Conservation (phyloP, 208 protist species). For the Naegleria lovaniensis region DNA sequence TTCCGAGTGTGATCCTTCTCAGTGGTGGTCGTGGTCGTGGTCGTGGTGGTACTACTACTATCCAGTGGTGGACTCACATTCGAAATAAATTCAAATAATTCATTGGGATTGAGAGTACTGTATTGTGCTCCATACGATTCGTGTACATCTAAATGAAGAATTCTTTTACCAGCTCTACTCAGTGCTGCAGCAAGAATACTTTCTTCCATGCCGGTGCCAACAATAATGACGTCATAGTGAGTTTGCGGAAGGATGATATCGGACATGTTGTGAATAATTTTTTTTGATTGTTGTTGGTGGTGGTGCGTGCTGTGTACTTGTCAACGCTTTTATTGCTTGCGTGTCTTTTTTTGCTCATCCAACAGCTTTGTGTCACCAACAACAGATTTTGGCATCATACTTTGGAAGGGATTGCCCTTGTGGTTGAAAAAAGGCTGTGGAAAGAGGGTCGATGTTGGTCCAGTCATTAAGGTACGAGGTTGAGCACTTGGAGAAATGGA, state of each 20-base stretch:
- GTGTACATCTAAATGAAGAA: constrained; percentile 77
- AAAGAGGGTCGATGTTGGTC: too few relatives aligned
- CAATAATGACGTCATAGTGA: constrained; percentile 67
- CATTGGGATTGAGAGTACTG: constrained; percentile 31
- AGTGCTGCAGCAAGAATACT: constrained; percentile 70
- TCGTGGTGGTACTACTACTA: too few relatives aligned
- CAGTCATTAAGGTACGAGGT: too few relatives aligned
- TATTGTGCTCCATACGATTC: constrained; percentile 65
- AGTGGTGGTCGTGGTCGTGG: too few relatives aligned
- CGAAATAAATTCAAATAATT: constrained; percentile 9
- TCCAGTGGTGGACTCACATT: not conserved
- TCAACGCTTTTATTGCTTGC: too few relatives aligned
- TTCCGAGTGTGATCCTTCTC: too few relatives aligned
- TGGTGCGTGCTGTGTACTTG: too few relatives aligned
- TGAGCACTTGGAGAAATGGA: too few relatives aligned
- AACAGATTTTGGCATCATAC: too few relatives aligned
- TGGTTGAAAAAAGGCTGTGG: too few relatives aligned
- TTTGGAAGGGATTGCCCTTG: too few relatives aligned
- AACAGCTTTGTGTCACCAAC: too few relatives aligned
- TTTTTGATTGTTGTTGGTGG: not conserved
- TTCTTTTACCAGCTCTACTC: constrained; percentile 62
- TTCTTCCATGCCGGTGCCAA: constrained; percentile 73
- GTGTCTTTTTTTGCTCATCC: not conserved
- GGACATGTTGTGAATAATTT: not conserved
- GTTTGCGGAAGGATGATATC: not conserved